Conservation (phyloP, 1,139 yeast genomes). For the Arxiozyma telluris region DNA sequence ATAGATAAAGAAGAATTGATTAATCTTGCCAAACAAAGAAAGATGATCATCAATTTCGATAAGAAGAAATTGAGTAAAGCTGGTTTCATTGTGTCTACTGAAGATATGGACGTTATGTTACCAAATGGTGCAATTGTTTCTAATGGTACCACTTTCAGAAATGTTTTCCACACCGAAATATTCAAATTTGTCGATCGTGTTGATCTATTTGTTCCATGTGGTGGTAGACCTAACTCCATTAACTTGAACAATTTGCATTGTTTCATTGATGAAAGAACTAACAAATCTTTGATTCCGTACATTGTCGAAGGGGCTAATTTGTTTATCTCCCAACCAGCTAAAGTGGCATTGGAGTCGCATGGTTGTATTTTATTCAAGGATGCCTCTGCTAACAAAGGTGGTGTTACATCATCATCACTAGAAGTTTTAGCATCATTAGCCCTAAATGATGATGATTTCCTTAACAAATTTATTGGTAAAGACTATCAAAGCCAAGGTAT, state of each 20-base stretch:
- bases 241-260: slow-evolving; percentile 73
- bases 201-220: slow-evolving; percentile 91
- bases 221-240: slow-evolving; percentile 97
- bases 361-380: slow-evolving; percentile 87
- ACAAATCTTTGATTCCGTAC: slow-evolving; percentile 71
- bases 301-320: slow-evolving; percentile 97
- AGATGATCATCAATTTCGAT: slow-evolving; percentile 68
- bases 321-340: slow-evolving; percentile 91
- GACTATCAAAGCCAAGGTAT: slow-evolving; percentile 15
- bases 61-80: slow-evolving; percentile 52
- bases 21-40: slow-evolving; percentile 69
- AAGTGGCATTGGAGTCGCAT: slow-evolving; percentile 73
- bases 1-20: slow-evolving; percentile 69
- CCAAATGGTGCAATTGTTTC: slow-evolving; percentile 69
- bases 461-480: slow-evolving; percentile 41
- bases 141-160: slow-evolving; percentile 88
- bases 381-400: slow-evolving; percentile 97
- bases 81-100: slow-evolving; percentile 81
- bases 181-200: slow-evolving; percentile 61
- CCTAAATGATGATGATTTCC: slow-evolving; percentile 78
- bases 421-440: slow-evolving; percentile 94
- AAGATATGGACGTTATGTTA: slow-evolving; percentile 68
- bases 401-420: slow-evolving; percentile 92
- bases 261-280: slow-evolving; percentile 67
- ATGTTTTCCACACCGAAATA: slow-evolving; percentile 73